Base-by-base conservation (phyloP, 768 basidiomycete species). In the Mycena kentingensis region DNA sequence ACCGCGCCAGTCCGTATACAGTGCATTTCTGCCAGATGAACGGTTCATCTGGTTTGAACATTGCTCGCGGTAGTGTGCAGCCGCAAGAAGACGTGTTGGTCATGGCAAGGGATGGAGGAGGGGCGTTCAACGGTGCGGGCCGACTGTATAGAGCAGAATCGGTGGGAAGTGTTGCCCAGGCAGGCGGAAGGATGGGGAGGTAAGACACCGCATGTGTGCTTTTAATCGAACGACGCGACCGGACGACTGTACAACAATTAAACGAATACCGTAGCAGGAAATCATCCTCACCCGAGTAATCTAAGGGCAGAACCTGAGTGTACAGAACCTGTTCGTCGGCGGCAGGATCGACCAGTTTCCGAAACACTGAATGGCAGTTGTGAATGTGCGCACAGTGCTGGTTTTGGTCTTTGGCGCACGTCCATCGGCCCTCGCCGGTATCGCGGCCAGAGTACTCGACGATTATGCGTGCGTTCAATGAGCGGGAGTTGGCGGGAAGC, bases 161-260 rank as follows among this genome's bases (percentile, higher is more conserved):
- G 16, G 24, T 18, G 2, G 29, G 31, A 1, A 58, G 35, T 10
- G 52, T 1, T 0, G 56, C 51, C 56, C 56, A 58, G 3, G 13
- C 2, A 3, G 56, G 56, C 4, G 52, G 51, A 26, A 35, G 38
- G 19, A 58, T 49, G 0, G 52, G 52, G 8, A 58, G 47, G 29
- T 58, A 50, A 4, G 56, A 58, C 8, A 58, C 50, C 3, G 42
- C 22, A 2, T 35, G 18, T 12, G 10, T 29, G 1, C 46, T 43
- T 43, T 19, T 18, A 2, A 35, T 16, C 1, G 22, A 24, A 16
- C 50, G 42, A 2, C 50, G 22, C 4, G 21, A 12, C 4, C 19
- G 18, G 11, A 39, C 41, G 21, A 51, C 50, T 51, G 28, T 36
- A n/a, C n/a, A n/a, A n/a, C 32, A 16, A 35, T 25, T 15, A 31